A percentile compares a stretch with the other conserved stretches of the same genome.
These are phyloP conservation scores for Aspergillus bombycis DNA, from an alignment of 2,329 filamentous ascomycete genomes.

Conservation along the genomic window DNA sequence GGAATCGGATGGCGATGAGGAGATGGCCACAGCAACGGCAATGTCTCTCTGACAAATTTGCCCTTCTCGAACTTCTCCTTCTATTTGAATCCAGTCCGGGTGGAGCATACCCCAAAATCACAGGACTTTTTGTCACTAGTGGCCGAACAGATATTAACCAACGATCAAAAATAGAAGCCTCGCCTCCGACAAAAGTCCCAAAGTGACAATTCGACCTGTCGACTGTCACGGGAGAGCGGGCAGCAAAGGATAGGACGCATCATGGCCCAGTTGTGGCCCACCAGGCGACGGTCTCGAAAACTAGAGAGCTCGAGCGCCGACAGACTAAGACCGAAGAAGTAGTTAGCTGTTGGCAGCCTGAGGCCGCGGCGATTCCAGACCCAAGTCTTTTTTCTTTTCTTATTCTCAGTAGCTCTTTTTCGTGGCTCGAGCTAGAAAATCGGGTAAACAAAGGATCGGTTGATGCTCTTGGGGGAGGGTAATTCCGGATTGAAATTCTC, in stretches of 20 bases:
- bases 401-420: background rate
- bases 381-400: background rate
- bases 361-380: background rate
- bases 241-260: conserved; percentile 9
- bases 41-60: background rate
- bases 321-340: background rate
- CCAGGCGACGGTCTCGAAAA: conserved; percentile 1
- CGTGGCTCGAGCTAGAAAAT: too few relatives aligned
- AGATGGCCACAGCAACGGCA: background rate
- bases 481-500: background rate
- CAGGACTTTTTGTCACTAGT: background rate
- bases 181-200: background rate
- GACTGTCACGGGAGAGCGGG: conserved; percentile 13
- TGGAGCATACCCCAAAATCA: background rate
- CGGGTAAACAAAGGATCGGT: background rate
- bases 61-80: background rate
- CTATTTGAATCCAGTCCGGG: conserved; percentile 1
- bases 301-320: background rate
- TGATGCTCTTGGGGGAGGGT: background rate
- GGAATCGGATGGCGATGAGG: background rate
- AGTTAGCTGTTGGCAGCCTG: background rate
- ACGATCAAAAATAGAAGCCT: conserved; percentile 7
- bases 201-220: conserved; percentile 14
- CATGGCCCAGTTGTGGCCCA: conserved; percentile 1
- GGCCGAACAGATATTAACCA: background rate